phyloP scores from a whole-genome alignment of 2,329 filamentous ascomycete species.

The Elsinoe fawcettii region DNA sequence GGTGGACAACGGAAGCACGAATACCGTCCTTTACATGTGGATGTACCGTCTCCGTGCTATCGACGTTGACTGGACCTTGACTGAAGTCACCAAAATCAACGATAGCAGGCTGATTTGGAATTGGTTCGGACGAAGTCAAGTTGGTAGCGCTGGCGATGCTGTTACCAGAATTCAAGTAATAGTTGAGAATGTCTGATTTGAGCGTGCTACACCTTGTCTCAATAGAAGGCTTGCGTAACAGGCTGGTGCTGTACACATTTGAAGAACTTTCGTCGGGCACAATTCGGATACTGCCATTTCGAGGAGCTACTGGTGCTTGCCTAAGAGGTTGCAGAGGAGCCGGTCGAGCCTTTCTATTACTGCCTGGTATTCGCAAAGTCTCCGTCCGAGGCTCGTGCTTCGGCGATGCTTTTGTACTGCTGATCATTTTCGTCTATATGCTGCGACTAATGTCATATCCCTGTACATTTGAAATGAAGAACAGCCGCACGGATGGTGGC shows the following conservation, averaged over 20 bases:
- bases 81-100: neutral
- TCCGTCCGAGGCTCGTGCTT: slow-evolving; percentile 10
- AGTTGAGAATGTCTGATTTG: slow-evolving; percentile 11
- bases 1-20: neutral
- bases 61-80: neutral
- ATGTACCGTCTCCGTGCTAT: neutral
- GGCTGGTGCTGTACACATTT: neutral
- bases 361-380: slow-evolving; percentile 6
- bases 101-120: neutral
- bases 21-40: neutral
- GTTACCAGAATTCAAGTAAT: neutral
- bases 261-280: neutral
- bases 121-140: neutral
- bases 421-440: neutral
- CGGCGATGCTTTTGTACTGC: neutral
- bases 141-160: neutral
- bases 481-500: neutral
- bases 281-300: neutral
- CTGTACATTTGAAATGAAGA: slow-evolving; percentile 1
- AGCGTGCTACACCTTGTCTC: slow-evolving; percentile 4
- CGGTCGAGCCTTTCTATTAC: neutral
- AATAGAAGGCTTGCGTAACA: slow-evolving; percentile 1
- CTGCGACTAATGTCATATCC: neutral
- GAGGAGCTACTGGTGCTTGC: neutral
- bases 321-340: neutral